A percentile compares a stretch with the other conserved stretches of the same genome.
phyloP scores from a whole-genome alignment of 1,284 basidiomycete species.

The Leccinum huronense region DNA sequence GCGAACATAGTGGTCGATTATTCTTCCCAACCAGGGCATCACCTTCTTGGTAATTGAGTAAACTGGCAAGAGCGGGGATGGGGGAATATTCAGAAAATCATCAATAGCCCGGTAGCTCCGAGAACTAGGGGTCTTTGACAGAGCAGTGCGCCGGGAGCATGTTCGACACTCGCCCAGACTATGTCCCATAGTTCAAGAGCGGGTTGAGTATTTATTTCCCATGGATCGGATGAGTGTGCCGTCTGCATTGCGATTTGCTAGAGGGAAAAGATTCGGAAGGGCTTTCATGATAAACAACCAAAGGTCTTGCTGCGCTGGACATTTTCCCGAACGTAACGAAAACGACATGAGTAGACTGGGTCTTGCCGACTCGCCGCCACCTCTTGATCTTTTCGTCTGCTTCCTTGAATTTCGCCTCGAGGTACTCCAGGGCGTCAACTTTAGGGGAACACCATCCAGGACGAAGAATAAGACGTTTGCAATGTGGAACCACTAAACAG shows the following conservation, averaged over 20 bases:
- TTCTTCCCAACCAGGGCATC: slow-evolving; percentile 76
- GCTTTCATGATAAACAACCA: not conserved
- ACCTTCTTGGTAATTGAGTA: slow-evolving; percentile 86
- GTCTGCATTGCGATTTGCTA: slow-evolving; percentile 91
- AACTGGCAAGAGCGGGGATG: slow-evolving; percentile 77
- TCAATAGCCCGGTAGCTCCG: slow-evolving; percentile 61
- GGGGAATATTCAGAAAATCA: slow-evolving; percentile 87
- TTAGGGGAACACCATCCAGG: slow-evolving; percentile 65
- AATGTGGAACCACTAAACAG: slow-evolving; percentile 70
- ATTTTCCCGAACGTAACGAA: slow-evolving; percentile 98
- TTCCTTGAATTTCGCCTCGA: slow-evolving; percentile 73
- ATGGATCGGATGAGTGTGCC: slow-evolving; percentile 72
- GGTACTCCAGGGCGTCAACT: slow-evolving; percentile 84
- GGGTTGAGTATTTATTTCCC: slow-evolving; percentile 64
- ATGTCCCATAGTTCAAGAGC: slow-evolving; percentile 97
- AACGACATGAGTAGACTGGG: slow-evolving; percentile 78
- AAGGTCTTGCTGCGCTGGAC: slow-evolving; percentile 72
- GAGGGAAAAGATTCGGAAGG: not conserved
- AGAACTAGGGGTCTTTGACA: slow-evolving; percentile 72
- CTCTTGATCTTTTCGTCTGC: slow-evolving; percentile 80
- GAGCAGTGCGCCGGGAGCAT: slow-evolving; percentile 55
- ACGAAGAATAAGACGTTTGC: slow-evolving; percentile 66
- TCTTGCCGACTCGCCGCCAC: slow-evolving; percentile 64
- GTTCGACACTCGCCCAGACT: slow-evolving; percentile 87
- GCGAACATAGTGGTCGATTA: slow-evolving; percentile 58